Evolutionary conservation across 345 rosid genomes (phyloP).

Genomic region (Salix viminalis): DNA sequence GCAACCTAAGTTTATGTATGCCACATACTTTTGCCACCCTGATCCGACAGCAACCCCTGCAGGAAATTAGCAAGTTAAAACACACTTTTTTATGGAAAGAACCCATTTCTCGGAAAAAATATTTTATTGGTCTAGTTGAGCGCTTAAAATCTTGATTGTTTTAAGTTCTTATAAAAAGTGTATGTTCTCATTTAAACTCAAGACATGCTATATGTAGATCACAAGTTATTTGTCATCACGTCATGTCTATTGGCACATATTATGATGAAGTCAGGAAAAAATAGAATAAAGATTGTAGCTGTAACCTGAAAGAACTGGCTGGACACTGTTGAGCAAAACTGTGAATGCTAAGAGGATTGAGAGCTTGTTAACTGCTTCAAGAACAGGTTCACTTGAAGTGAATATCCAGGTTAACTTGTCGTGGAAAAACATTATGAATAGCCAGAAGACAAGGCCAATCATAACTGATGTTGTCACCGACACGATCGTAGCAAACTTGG

Average conservation of each 20-base stretch:
- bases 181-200: too few species aligned
- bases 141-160: too few species aligned
- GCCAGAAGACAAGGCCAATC: slow-evolving; percentile 58
- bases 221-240: too few species aligned
- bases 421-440: slow-evolving; percentile 41
- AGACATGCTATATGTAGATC: too few species aligned
- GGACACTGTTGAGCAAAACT: slow-evolving; percentile 79
- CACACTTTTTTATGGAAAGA: too few species aligned
- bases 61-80: not conserved
- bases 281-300: too few species aligned
- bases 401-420: slow-evolving; percentile 51
- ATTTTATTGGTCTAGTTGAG: too few species aligned
- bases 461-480: slow-evolving; percentile 50
- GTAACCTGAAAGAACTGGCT: slow-evolving; percentile 76
- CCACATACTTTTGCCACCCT: slow-evolving; percentile 91
- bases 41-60: slow-evolving; percentile 95
- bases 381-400: slow-evolving; percentile 51
- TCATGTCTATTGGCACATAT: too few species aligned
- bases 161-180: too few species aligned
- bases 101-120: too few species aligned
- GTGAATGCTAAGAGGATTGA: slow-evolving; percentile 69
- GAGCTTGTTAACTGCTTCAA: slow-evolving; percentile 51
- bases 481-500: slow-evolving; percentile 62
- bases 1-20: slow-evolving; percentile 84
- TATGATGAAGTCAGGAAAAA: too few species aligned